Evolutionary conservation across 1,139 yeast species (phyloP).

Genomic region (Zygosaccharomyces pseudobailii): DNA sequence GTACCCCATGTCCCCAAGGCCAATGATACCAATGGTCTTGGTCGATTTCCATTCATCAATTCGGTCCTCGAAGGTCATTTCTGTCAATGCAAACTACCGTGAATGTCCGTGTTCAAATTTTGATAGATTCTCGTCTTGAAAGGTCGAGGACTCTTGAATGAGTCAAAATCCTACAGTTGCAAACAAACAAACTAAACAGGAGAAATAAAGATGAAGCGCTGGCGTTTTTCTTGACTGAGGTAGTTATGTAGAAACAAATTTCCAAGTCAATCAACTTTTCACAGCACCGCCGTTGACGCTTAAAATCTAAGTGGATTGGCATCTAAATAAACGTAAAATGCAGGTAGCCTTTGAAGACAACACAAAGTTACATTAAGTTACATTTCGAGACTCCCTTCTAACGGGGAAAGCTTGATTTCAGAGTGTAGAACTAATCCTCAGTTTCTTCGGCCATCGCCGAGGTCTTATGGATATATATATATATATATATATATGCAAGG

Average conservation of each 20-base stretch:
- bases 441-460: slow-evolving; percentile 3
- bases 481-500: no score
- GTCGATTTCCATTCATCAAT: slow-evolving; percentile 35
- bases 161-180: neutral
- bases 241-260: no score
- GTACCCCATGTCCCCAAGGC: slow-evolving; percentile 95
- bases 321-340: no score
- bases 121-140: neutral
- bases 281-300: no score
- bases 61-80: slow-evolving; percentile 10
- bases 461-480: no score
- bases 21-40: slow-evolving; percentile 80
- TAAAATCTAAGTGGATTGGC: no score
- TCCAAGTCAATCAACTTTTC: no score
- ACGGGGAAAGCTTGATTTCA: neutral
- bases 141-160: neutral
- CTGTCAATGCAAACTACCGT: neutral
- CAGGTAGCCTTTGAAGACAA: no score
- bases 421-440: neutral
- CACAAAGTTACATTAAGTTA: no score
- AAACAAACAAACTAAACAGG: neutral
- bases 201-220: no score
- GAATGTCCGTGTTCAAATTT: neutral
- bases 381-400: no score
- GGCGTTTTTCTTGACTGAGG: no score